Conservation (phyloP, 805 yeast species). For the Yarrowia sp. region DNA sequence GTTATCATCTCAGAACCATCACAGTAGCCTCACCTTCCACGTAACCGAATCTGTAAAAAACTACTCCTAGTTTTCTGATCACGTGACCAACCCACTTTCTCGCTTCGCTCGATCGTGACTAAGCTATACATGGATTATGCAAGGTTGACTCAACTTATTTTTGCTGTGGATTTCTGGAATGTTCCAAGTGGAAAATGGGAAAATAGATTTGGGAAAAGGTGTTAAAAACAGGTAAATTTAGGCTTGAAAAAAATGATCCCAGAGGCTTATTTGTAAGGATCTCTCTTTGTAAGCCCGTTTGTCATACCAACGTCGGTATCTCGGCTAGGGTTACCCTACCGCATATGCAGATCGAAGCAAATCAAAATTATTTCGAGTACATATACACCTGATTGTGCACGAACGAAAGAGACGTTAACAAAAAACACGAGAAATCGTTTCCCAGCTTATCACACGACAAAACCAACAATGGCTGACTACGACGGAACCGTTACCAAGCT, state of each 20-base stretch:
- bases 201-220: neutral
- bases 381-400: neutral
- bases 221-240: too few relatives aligned
- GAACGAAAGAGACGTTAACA: too few relatives aligned
- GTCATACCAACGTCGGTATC: too few relatives aligned
- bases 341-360: conserved; percentile 19
- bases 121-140: conserved; percentile 22
- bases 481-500: conserved; percentile 30
- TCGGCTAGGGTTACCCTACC: conserved; percentile 1
- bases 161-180: neutral
- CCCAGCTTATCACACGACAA: too few relatives aligned
- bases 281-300: too few relatives aligned
- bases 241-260: too few relatives aligned
- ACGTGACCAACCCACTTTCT: neutral
- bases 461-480: neutral
- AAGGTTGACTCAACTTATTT: conserved; percentile 15
- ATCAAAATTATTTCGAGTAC: neutral
- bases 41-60: too few relatives aligned
- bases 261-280: too few relatives aligned
- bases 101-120: neutral
- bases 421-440: too few relatives aligned
- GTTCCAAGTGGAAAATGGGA: neutral
- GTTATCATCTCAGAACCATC: too few relatives aligned
- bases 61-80: too few relatives aligned
- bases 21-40: too few relatives aligned